Conservation (phyloP, 768 basidiomycete species). For the Lepiota venenata region DNA sequence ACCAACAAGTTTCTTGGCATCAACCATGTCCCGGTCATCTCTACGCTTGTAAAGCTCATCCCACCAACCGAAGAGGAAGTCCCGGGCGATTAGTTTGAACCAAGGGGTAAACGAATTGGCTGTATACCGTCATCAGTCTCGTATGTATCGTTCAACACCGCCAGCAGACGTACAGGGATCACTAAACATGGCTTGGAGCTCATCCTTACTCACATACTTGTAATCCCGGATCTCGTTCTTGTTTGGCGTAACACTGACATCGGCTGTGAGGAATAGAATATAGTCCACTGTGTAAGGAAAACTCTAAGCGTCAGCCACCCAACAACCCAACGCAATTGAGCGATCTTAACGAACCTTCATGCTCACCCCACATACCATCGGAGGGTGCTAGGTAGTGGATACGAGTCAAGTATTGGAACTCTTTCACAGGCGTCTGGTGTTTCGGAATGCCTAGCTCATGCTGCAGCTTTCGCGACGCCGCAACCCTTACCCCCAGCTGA, state of each 20-base stretch:
- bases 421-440: slow-evolving; percentile 70
- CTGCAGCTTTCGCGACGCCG: slow-evolving; percentile 93
- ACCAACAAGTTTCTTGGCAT: slow-evolving; percentile 61
- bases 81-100: slow-evolving; percentile 97
- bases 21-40: slow-evolving; percentile 50
- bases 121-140: slow-evolving; percentile 24
- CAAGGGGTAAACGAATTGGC: slow-evolving; percentile 94
- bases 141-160: not conserved
- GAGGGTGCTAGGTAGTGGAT: slow-evolving; percentile 98
- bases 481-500: slow-evolving; percentile 81
- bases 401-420: slow-evolving; percentile 92
- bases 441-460: slow-evolving; percentile 94
- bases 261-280: slow-evolving; percentile 89
- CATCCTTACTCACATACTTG: slow-evolving; percentile 88
- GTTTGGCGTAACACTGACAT: slow-evolving; percentile 82
- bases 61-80: slow-evolving; percentile 99
- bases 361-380: slow-evolving; percentile 93
- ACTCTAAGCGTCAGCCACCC: not conserved
- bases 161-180: slow-evolving; percentile 51
- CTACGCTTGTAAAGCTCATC: slow-evolving; percentile 75
- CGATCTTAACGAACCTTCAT: slow-evolving; percentile 67
- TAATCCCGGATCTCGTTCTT: slow-evolving; percentile 88
- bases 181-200: slow-evolving; percentile 89
- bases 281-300: slow-evolving; percentile 74
- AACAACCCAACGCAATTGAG: not conserved